Evolutionary conservation across 2,329 filamentous ascomycete genomes (phyloP).

Genomic region (Penicillium palitans): DNA sequence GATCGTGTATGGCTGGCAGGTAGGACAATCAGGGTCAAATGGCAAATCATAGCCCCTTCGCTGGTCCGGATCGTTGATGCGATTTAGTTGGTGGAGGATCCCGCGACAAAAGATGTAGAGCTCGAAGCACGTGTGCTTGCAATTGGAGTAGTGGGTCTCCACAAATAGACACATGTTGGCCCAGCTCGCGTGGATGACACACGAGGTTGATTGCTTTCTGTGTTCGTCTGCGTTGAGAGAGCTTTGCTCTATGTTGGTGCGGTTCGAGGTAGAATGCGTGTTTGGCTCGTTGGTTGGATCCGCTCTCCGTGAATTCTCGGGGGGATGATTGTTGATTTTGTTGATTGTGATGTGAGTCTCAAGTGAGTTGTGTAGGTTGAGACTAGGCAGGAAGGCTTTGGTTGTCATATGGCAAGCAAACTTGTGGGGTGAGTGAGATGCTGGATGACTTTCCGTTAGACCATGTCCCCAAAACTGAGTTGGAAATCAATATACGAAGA

Average conservation of each 20-base stretch:
- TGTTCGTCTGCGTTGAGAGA: not conserved
- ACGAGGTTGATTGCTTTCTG: not conserved
- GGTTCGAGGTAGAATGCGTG: not conserved
- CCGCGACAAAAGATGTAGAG: conserved; percentile 27
- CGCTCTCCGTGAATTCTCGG: not conserved
- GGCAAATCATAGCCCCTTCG: conserved; percentile 8
- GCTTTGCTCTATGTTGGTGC: not conserved
- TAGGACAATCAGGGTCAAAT: conserved; percentile 11
- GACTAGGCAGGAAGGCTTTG: not conserved
- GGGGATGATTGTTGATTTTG: not conserved
- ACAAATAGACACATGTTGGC: conserved; percentile 33
- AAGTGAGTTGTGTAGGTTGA: not conserved
- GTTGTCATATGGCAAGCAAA: not conserved
- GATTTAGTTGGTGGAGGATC: conserved; percentile 27
- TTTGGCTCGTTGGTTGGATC: not conserved
- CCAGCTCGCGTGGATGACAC: not conserved
- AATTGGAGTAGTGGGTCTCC: conserved; percentile 23
- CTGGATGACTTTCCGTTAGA: not conserved
- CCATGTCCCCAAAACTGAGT: not conserved
- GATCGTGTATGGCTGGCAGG: conserved; percentile 12
- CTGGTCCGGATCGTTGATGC: conserved; percentile 33
- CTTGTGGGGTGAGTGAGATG: not conserved
- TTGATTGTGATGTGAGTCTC: not conserved
- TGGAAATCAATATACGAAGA: not conserved
- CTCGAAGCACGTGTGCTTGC: conserved; percentile 27